These are phyloP conservation scores for Auricularia cornea DNA, from an alignment of 768 basidiomycete genomes.

Conservation along the genomic window DNA sequence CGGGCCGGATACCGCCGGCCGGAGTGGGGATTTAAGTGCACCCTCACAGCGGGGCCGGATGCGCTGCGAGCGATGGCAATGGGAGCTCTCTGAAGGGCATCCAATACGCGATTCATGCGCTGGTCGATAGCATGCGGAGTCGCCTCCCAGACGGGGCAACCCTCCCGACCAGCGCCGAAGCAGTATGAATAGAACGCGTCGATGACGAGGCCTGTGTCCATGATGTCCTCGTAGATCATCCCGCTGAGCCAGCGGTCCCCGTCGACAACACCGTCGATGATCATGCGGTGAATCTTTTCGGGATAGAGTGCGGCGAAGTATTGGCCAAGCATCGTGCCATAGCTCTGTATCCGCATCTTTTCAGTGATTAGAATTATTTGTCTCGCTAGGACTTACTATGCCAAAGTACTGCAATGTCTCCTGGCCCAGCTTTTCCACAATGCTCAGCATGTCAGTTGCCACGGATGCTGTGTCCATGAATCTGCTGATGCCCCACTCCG, in stretches of 20 bases:
- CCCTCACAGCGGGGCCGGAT: neutral
- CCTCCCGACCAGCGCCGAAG: neutral
- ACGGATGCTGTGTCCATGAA: neutral
- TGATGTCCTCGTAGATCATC: neutral
- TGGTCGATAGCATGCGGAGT: neutral
- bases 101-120: neutral
- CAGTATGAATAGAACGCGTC: neutral
- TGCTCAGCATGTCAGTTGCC: slow-evolving; percentile 1
- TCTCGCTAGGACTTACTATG: neutral
- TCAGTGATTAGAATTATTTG: neutral
- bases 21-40: too few relatives aligned
- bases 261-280: slow-evolving; percentile 4
- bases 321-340: slow-evolving; percentile 2
- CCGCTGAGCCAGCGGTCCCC: neutral
- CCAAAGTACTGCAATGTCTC: slow-evolving; percentile 15
- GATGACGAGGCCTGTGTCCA: neutral
- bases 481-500: neutral
- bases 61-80: neutral
- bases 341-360: neutral
- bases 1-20: too few relatives aligned
- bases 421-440: slow-evolving; percentile 1
- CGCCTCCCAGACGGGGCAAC: neutral
- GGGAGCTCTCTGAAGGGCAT: neutral
- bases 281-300: neutral
- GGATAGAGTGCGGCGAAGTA: slow-evolving; percentile 4